These are phyloP conservation scores for Talaromyces sp. DNA, from an alignment of 2,329 filamentous ascomycete genomes.

Conservation along the genomic window DNA sequence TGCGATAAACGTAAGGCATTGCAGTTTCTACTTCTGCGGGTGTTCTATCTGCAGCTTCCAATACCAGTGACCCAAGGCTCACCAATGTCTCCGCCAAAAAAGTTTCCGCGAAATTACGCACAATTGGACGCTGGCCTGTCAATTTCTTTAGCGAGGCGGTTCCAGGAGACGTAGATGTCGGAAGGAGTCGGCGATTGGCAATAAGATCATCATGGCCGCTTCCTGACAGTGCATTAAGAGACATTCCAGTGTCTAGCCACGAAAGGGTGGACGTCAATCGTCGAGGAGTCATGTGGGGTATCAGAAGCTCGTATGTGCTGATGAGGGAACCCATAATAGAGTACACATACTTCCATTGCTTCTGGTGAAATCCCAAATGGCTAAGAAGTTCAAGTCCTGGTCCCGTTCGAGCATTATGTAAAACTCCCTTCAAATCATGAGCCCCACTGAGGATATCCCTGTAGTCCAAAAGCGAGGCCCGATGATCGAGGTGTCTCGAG, in stretches of 20 bases:
- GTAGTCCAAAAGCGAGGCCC: slow-evolving; percentile 12
- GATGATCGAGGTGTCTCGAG: not conserved
- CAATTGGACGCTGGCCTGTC: slow-evolving; percentile 28
- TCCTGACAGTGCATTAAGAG: slow-evolving; percentile 36
- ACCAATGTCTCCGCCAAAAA: slow-evolving; percentile 44
- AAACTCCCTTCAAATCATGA: slow-evolving; percentile 34
- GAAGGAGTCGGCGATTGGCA: not conserved
- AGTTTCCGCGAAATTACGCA: slow-evolving; percentile 23
- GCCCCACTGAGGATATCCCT: slow-evolving; percentile 27
- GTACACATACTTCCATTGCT: slow-evolving; percentile 46
- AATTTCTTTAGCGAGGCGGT: slow-evolving; percentile 21
- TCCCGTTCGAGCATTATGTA: slow-evolving; percentile 30
- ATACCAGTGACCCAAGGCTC: slow-evolving; percentile 43
- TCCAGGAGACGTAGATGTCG: slow-evolving; percentile 6
- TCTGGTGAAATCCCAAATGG: slow-evolving; percentile 43
- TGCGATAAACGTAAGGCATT: slow-evolving; percentile 49
- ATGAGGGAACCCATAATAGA: slow-evolving; percentile 43
- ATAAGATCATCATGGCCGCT: not conserved
- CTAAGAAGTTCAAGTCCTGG: slow-evolving; percentile 39
- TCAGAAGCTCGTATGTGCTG: slow-evolving; percentile 36
- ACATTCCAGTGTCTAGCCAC: slow-evolving; percentile 20
- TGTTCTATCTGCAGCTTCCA: slow-evolving; percentile 43
- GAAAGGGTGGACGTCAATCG: slow-evolving; percentile 11
- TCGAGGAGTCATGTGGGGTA: slow-evolving; percentile 16
- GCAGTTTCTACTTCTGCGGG: slow-evolving; percentile 38